A percentile compares a stretch with the other conserved stretches of the same genome.
These are phyloP conservation scores for Termitomyces sp. DNA, from an alignment of 768 basidiomycete species.

Conservation along the genomic window DNA sequence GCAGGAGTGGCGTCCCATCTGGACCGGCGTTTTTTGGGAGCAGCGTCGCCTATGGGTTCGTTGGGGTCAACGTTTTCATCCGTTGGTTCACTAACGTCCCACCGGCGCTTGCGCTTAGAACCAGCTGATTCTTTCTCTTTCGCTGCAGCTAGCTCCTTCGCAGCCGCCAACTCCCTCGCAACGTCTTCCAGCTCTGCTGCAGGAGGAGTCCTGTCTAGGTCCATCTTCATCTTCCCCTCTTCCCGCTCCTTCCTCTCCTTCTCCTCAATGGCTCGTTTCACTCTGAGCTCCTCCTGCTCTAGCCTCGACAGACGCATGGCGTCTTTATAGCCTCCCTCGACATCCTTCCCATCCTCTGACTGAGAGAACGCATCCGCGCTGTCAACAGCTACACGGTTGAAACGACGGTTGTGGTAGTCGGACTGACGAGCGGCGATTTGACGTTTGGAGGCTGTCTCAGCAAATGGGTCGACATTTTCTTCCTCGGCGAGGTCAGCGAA, in stretches of 20 bases:
- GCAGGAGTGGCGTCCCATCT: constrained; percentile 94
- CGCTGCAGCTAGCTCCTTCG: constrained; percentile 33
- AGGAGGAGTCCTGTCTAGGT: constrained; percentile 90
- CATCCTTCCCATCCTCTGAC: constrained; percentile 58
- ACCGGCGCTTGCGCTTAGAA: constrained; percentile 71
- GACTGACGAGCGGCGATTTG: constrained; percentile 92
- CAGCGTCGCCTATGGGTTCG: constrained; percentile 57
- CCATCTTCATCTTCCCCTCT: constrained; percentile 72
- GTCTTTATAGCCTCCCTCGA: constrained; percentile 91
- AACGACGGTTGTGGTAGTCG: constrained; percentile 92
- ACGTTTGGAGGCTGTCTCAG: constrained; percentile 87
- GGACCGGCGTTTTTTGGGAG: constrained; percentile 88
- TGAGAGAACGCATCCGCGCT: constrained; percentile 76
- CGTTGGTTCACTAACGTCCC: constrained; percentile 63
- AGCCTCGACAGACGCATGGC: constrained; percentile 88
- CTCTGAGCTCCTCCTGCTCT: constrained; percentile 89
- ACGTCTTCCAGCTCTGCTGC: constrained; percentile 73
- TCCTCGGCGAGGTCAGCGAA: constrained; percentile 92
- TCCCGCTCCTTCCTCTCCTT: constrained; percentile 77
- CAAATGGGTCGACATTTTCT: constrained; percentile 87
- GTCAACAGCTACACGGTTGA: constrained; percentile 76
- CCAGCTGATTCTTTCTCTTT: constrained; percentile 33
- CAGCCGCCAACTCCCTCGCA: constrained; percentile 60
- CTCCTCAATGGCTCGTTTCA: constrained; percentile 82
- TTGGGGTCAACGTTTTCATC: constrained; percentile 67